Evolutionary conservation across 805 yeast species (phyloP).

Genomic region (Lachancea meyersii): DNA sequence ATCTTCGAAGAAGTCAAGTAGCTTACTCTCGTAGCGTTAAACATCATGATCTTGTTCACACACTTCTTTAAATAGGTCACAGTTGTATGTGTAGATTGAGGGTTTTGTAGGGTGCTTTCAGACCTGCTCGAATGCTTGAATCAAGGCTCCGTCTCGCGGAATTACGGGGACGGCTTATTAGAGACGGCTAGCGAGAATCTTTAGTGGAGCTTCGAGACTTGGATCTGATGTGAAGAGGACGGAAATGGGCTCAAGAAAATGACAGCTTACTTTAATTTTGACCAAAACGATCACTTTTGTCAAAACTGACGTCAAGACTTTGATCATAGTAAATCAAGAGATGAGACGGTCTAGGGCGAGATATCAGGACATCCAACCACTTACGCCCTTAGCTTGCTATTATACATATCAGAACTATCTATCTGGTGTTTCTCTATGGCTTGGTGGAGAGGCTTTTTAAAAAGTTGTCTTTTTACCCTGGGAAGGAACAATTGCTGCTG

Average conservation of each 20-base stretch:
- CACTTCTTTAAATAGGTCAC: background rate
- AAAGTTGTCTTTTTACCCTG: slow-evolving; percentile 64
- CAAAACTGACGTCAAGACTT: background rate
- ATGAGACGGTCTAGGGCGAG: background rate
- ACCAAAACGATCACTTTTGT: background rate
- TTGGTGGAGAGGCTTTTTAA: too few relatives aligned
- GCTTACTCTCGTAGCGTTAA: slow-evolving; percentile 6
- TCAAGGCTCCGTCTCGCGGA: background rate
- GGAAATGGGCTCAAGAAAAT: background rate
- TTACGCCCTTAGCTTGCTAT: slow-evolving; percentile 2
- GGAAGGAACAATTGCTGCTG: slow-evolving; percentile 82
- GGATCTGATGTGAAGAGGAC: background rate
- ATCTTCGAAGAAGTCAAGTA: background rate
- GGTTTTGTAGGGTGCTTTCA: background rate
- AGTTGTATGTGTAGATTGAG: background rate
- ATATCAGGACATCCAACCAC: background rate
- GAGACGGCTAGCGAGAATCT: background rate
- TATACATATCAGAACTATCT: background rate
- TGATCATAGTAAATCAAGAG: background rate
- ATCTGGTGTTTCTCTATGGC: background rate
- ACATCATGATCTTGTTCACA: background rate
- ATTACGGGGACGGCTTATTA: background rate
- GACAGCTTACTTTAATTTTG: background rate
- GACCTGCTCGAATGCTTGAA: slow-evolving; percentile 1
- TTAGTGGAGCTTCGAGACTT: background rate